phyloP scores from a whole-genome alignment of 345 rosid species.

The Salix purpurea region DNA sequence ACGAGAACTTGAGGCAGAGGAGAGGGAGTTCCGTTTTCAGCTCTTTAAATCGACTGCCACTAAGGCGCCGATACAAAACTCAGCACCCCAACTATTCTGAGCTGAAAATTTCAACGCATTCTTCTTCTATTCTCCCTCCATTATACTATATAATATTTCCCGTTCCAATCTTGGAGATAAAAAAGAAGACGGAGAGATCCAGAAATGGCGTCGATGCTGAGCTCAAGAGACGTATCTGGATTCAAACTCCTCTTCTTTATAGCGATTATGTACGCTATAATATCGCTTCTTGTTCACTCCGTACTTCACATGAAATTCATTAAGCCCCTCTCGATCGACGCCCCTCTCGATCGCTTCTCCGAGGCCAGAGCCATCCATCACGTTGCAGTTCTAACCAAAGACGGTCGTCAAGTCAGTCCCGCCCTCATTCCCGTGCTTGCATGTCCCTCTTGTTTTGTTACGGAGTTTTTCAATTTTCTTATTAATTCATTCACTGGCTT shows the following conservation, averaged over 20 bases:
- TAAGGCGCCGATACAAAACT: not conserved
- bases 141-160: not conserved
- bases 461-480: not conserved
- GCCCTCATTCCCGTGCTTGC: not conserved
- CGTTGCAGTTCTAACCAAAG: slow-evolving; percentile 63
- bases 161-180: not conserved
- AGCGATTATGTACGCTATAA: slow-evolving; percentile 53
- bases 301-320: slow-evolving; percentile 58
- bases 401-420: slow-evolving; percentile 72
- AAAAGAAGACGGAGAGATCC: not conserved
- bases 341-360: slow-evolving; percentile 89
- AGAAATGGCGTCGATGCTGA: slow-evolving; percentile 48
- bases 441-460: not conserved
- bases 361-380: slow-evolving; percentile 88
- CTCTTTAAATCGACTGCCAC: not conserved
- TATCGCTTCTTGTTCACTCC: slow-evolving; percentile 56
- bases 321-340: slow-evolving; percentile 62
- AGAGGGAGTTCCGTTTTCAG: too few species aligned
- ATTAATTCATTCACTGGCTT: not conserved
- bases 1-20: not conserved
- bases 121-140: not conserved
- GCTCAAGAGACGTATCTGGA: slow-evolving; percentile 52
- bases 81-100: not conserved
- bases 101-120: not conserved
- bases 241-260: slow-evolving; percentile 58